phyloP scores from a whole-genome alignment of 176 grass and related monocot genomes.

The Raddia guianensis region DNA sequence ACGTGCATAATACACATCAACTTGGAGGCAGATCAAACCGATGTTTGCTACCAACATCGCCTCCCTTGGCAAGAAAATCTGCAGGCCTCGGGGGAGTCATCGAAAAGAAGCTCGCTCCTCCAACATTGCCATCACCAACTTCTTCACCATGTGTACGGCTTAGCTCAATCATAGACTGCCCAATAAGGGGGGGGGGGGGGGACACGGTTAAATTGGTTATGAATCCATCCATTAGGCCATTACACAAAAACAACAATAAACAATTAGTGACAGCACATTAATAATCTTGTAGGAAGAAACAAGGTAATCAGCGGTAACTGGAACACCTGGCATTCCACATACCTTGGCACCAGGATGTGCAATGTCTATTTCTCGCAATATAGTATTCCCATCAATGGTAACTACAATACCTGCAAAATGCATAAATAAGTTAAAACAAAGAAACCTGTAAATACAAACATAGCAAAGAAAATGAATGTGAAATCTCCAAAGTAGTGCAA shows the following conservation, averaged over 20 bases:
- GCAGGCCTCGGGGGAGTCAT: no score
- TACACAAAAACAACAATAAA: not conserved
- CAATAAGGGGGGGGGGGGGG: not conserved
- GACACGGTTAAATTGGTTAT: not conserved
- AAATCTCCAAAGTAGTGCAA: not conserved
- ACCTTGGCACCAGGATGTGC: conserved; percentile 98
- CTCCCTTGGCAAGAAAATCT: no score
- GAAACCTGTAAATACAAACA: conserved; percentile 4
- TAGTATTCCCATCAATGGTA: conserved; percentile 98
- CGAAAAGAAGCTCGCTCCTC: no score
- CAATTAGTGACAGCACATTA: not conserved
- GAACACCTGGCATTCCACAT: conserved; percentile 3
- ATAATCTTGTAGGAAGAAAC: not conserved
- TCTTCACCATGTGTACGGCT: conserved; percentile 99
- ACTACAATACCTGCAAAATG: conserved; percentile 80
- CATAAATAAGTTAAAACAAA: conserved; percentile 30
- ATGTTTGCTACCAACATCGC: no score
- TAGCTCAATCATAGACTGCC: conserved; percentile 96
- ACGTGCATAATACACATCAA: no score
- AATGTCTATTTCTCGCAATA: conserved; percentile 91
- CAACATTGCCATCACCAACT: conserved; percentile 77
- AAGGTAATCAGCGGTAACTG: not conserved
- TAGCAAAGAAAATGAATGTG: conserved; percentile 2
- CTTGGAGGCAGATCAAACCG: no score
- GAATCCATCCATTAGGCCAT: not conserved